Conservation (phyloP, 2,329 filamentous ascomycete genomes). For the Fusarium torreyae region DNA sequence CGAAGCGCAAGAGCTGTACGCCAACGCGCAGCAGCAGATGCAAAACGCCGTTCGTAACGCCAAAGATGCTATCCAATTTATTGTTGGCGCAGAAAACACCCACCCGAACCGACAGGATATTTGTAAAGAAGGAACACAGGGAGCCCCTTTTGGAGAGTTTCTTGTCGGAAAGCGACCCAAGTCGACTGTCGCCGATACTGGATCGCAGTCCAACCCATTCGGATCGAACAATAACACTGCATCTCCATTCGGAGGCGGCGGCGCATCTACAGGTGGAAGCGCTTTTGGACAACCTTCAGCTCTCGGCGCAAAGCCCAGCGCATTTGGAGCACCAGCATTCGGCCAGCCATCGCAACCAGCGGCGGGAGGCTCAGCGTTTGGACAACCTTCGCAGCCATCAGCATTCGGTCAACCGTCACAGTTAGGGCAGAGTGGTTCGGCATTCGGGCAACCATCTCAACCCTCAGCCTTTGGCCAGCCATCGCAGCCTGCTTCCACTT, state of each 20-base stretch:
- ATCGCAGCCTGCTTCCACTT: conserved; percentile 42
- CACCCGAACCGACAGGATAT: conserved; percentile 83
- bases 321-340: conserved; percentile 50
- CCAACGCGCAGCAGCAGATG: conserved; percentile 79
- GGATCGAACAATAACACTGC: conserved; percentile 48
- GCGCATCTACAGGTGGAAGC: conserved; percentile 46
- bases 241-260: conserved; percentile 52
- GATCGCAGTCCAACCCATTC: conserved; percentile 61
- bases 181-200: conserved; percentile 47
- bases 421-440: conserved; percentile 37
- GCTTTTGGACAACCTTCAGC: conserved; percentile 57
- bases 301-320: conserved; percentile 51
- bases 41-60: conserved; percentile 78
- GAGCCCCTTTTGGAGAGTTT: conserved; percentile 63
- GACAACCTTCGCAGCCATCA: conserved; percentile 51
- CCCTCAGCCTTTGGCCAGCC: conserved; percentile 54
- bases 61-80: conserved; percentile 79
- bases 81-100: conserved; percentile 75
- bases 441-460: conserved; percentile 55
- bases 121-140: conserved; percentile 64
- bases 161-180: conserved; percentile 56
- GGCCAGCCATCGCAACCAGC: conserved; percentile 59
- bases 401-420: conserved; percentile 61
- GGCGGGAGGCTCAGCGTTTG: conserved; percentile 50
- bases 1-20: conserved; percentile 73